Evolutionary conservation across 345 rosid species (phyloP).

Genomic region (Lepidium didymum): DNA sequence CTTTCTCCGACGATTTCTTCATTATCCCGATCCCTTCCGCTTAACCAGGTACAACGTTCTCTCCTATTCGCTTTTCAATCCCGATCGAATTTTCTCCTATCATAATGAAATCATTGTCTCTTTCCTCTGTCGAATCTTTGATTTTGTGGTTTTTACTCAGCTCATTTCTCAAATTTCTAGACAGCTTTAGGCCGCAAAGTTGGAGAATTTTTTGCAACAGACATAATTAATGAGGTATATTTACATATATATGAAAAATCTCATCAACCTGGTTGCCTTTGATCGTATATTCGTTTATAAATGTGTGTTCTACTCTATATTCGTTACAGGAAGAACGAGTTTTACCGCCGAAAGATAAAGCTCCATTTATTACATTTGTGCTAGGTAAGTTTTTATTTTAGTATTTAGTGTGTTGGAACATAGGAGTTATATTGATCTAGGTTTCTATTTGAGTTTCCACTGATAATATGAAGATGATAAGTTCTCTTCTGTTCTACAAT

Average conservation of each 20-base stretch:
- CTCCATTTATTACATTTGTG: constrained; percentile 73
- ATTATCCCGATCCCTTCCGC: constrained; percentile 38
- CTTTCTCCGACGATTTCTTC: constrained; percentile 52
- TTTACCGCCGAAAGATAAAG: constrained; percentile 32
- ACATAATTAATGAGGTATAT: constrained; percentile 37
- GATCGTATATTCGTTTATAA: not conserved
- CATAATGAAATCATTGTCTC: not conserved
- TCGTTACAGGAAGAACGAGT: constrained; percentile 32
- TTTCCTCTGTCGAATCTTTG: not conserved
- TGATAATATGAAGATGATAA: not conserved
- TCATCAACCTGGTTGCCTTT: not conserved
- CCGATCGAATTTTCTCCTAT: not conserved
- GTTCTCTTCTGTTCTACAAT: not conserved
- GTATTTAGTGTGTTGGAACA: not conserved
- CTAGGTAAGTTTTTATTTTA: constrained; percentile 41
- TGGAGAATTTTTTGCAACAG: constrained; percentile 39
- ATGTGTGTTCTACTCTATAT: not conserved
- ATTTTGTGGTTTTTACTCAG: not conserved
- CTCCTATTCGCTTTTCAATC: not conserved
- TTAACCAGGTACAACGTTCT: constrained; percentile 36
- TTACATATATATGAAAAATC: not conserved
- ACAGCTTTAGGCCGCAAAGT: constrained; percentile 28
- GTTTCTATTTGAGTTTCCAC: not conserved
- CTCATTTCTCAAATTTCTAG: constrained; percentile 17
- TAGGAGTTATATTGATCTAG: not conserved